Conservation (phyloP, 805 yeast genomes). For the Yamadazyma sp. region DNA sequence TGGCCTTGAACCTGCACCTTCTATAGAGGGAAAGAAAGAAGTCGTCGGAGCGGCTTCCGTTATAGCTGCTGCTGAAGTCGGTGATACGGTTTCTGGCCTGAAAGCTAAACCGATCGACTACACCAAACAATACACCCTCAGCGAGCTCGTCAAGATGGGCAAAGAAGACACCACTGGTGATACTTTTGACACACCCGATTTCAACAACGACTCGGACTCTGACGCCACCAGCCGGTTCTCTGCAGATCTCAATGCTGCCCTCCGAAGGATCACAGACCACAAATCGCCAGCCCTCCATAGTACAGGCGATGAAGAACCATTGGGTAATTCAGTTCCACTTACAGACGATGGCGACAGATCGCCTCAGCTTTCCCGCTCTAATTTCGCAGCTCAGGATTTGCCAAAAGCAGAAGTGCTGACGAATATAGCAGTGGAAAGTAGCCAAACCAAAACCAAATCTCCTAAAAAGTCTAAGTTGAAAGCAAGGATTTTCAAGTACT, state of each 20-base stretch:
- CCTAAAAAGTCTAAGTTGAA: constrained; percentile 21
- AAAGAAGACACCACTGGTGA: constrained; percentile 12
- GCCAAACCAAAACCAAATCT: constrained; percentile 12
- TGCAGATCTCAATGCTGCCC: constrained; percentile 17
- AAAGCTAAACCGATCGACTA: neutral
- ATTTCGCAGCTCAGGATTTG: constrained; percentile 8
- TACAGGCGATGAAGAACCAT: constrained; percentile 1
- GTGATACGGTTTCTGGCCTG: neutral
- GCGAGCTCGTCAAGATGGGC: constrained; percentile 14
- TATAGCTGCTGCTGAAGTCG: neutral
- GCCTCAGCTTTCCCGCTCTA: constrained; percentile 11
- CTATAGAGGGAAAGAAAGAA: no score
- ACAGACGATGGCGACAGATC: constrained; percentile 11
- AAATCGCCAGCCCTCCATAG: neutral
- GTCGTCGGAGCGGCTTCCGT: neutral
- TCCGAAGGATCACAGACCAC: constrained; percentile 14
- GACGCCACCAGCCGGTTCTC: constrained; percentile 16
- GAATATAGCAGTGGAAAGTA: constrained; percentile 2
- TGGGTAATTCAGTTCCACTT: neutral
- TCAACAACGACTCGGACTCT: constrained; percentile 10
- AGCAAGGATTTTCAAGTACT: constrained; percentile 29
- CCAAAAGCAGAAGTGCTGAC: neutral
- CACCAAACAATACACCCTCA: constrained; percentile 7
- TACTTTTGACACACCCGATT: constrained; percentile 9
- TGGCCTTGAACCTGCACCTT: no score